These are phyloP conservation scores for Neurospora sp. DNA, from an alignment of 495 filamentous ascomycete species.

Conservation along the genomic window DNA sequence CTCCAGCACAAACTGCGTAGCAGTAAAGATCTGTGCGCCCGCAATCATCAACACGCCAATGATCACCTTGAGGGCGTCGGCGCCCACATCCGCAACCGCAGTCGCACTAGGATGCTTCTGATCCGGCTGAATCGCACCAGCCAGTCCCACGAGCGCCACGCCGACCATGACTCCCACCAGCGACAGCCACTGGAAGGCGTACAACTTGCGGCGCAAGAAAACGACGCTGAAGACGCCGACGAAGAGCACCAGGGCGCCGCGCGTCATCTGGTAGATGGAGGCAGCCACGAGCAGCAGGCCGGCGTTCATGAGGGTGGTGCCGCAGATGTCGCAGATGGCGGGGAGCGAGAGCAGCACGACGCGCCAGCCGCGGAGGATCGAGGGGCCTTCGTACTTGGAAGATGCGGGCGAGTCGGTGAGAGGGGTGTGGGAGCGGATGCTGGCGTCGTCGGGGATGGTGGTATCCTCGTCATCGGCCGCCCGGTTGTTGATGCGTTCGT, in stretches of 20 bases:
- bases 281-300: slow-evolving; percentile 89
- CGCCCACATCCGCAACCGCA: slow-evolving; percentile 18
- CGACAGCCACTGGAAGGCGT: slow-evolving; percentile 80
- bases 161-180: slow-evolving; percentile 79
- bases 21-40: slow-evolving; percentile 90
- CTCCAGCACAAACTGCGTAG: slow-evolving; percentile 90
- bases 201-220: slow-evolving; percentile 69
- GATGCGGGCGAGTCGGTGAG: slow-evolving; percentile 33
- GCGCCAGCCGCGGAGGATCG: slow-evolving; percentile 57
- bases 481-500: slow-evolving; percentile 43
- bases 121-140: slow-evolving; percentile 68
- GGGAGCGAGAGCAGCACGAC: slow-evolving; percentile 75
- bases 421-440: slow-evolving; percentile 35
- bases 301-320: slow-evolving; percentile 94
- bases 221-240: slow-evolving; percentile 91
- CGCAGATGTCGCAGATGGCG: slow-evolving; percentile 86
- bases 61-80: slow-evolving; percentile 59
- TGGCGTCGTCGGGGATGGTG: slow-evolving; percentile 33
- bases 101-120: slow-evolving; percentile 33
- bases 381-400: slow-evolving; percentile 20
- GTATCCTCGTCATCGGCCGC: slow-evolving; percentile 25
- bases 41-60: slow-evolving; percentile 85
- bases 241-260: slow-evolving; percentile 87
- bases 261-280: slow-evolving; percentile 97
- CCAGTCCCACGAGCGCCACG: slow-evolving; percentile 81